Evolutionary conservation across 768 basidiomycete species (phyloP).

Genomic region (Multifurca ochricompacta): DNA sequence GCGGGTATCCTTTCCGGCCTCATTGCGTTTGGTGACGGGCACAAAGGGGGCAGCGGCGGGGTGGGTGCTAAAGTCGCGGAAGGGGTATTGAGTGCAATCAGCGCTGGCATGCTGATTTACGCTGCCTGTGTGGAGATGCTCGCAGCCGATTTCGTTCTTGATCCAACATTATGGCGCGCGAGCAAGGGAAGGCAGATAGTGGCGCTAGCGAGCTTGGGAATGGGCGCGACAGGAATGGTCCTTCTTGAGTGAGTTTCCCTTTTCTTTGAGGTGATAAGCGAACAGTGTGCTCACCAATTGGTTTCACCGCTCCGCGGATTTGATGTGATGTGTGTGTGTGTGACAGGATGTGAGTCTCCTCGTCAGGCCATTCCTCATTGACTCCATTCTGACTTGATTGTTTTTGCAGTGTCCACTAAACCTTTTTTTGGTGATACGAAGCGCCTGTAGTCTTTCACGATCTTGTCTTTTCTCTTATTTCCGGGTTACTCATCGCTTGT

Average conservation of each 20-base stretch:
- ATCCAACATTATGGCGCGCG: slow-evolving; percentile 43
- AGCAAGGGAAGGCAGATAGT: slow-evolving; percentile 37
- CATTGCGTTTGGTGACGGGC: slow-evolving; percentile 33
- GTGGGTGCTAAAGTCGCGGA: slow-evolving; percentile 49
- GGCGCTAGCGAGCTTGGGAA: slow-evolving; percentile 52
- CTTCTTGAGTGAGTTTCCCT: slow-evolving; percentile 35
- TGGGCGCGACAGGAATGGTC: slow-evolving; percentile 61
- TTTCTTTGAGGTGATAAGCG: neutral
- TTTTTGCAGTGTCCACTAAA: neutral
- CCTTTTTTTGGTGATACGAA: too few relatives aligned
- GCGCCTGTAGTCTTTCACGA: too few relatives aligned
- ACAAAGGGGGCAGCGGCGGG: slow-evolving; percentile 28
- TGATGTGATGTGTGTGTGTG: neutral
- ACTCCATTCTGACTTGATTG: neutral
- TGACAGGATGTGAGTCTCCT: slow-evolving; percentile 33
- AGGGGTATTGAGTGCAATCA: slow-evolving; percentile 74
- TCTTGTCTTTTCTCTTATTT: too few relatives aligned
- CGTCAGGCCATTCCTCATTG: neutral
- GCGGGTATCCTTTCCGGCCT: slow-evolving; percentile 57
- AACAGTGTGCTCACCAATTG: neutral
- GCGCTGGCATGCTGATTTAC: slow-evolving; percentile 78
- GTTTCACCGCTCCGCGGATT: neutral
- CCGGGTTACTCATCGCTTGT: too few relatives aligned
- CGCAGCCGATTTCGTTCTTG: slow-evolving; percentile 78
- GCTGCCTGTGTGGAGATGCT: slow-evolving; percentile 83